Conservation (phyloP, 805 yeast species). For the Pichia eremophila region DNA sequence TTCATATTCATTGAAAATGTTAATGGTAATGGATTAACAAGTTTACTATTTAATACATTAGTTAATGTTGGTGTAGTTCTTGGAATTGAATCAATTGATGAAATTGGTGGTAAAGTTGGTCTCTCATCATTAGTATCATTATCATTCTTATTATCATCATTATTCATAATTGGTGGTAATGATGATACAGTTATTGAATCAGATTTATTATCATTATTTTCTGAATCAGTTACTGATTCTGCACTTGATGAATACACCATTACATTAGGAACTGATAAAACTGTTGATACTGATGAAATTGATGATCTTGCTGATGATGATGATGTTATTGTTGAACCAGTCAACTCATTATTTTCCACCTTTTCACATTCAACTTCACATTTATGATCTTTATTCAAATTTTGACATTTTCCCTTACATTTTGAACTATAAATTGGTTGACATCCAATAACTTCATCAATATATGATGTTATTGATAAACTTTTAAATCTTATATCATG, state of each 20-base stretch:
- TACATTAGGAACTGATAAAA: too few species aligned
- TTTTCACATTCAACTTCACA: not conserved
- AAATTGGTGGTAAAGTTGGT: not conserved
- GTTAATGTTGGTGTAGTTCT: not conserved
- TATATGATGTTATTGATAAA: constrained; percentile 1
- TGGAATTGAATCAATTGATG: not conserved
- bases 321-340: too few species aligned
- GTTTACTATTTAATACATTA: not conserved
- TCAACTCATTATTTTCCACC: too few species aligned
- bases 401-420: not conserved
- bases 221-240: too few species aligned
- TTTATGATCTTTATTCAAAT: not conserved
- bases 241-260: too few species aligned
- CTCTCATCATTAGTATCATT: too few species aligned
- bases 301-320: too few species aligned
- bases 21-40: not conserved
- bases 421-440: not conserved
- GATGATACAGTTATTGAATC: too few species aligned
- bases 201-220: too few species aligned
- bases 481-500: constrained; percentile 31
- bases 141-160: too few species aligned
- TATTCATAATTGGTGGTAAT: too few species aligned
- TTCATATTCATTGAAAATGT: not conserved
- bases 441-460: not conserved
- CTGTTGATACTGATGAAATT: too few species aligned